Percentiles rank a stretch among this genome's conserved stretches.
phyloP scores from a whole-genome alignment of 768 basidiomycete species.

The Daedaleopsis sinensis region DNA sequence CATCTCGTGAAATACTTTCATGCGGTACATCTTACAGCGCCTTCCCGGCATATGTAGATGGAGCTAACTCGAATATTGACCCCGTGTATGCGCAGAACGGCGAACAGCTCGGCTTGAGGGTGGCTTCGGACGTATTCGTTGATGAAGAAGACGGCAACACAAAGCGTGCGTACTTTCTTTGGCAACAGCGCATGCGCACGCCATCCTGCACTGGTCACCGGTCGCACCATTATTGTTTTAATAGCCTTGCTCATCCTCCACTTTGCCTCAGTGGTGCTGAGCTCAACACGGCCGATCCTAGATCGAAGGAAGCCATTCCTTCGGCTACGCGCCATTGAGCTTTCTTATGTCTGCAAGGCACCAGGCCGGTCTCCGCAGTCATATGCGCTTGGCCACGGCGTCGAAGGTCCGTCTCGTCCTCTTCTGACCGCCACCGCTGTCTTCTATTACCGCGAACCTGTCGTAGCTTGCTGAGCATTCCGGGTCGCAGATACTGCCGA shows the following conservation, averaged over 20 bases:
- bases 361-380: neutral
- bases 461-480: neutral
- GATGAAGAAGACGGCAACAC: conserved; percentile 45
- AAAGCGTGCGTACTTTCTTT: conserved; percentile 39
- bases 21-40: conserved; percentile 39
- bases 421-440: neutral
- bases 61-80: neutral
- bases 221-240: neutral
- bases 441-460: conserved; percentile 1
- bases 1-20: conserved; percentile 56
- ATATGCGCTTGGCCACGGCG: neutral
- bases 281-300: conserved; percentile 40
- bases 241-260: conserved; percentile 6
- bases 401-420: neutral
- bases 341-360: conserved; percentile 45
- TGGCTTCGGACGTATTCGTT: conserved; percentile 55
- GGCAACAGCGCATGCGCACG: conserved; percentile 9
- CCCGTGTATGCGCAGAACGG: conserved; percentile 51
- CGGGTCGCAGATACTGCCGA: conserved; percentile 5
- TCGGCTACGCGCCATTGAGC: conserved; percentile 40
- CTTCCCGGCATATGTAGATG: conserved; percentile 1
- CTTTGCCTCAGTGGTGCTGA: conserved; percentile 40
- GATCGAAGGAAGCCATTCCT: conserved; percentile 29
- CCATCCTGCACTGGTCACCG: neutral
- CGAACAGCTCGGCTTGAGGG: conserved; percentile 55